Percentiles rank a stretch among this genome's conserved stretches.
These are phyloP conservation scores for Monosporozyma aerobia DNA, from an alignment of 805 yeast species.

Conservation along the genomic window DNA sequence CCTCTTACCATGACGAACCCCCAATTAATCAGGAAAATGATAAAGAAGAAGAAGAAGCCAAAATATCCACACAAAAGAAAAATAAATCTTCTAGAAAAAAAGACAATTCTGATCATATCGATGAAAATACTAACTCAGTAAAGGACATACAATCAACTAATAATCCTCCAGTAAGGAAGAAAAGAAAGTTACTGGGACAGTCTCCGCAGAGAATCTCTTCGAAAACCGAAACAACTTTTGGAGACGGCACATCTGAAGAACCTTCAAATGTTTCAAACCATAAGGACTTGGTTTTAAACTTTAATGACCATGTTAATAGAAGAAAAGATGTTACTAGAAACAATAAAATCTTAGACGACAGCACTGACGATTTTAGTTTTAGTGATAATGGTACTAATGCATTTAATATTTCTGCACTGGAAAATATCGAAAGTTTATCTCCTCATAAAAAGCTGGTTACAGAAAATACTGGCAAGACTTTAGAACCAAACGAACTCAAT, in stretches of 20 bases:
- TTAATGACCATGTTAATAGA: constrained; percentile 17
- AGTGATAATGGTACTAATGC: constrained; percentile 23
- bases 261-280: not conserved
- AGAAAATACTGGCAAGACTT: not conserved
- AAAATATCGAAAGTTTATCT: not conserved
- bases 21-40: not conserved
- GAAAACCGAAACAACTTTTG: not conserved
- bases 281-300: constrained; percentile 15
- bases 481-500: not conserved
- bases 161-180: constrained; percentile 7
- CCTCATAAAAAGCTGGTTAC: not conserved
- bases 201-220: constrained; percentile 5
- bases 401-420: constrained; percentile 18
- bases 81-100: not conserved
- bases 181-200: constrained; percentile 8
- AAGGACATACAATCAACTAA: not conserved
- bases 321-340: constrained; percentile 13
- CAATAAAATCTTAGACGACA: constrained; percentile 26
- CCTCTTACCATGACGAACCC: not conserved
- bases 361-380: constrained; percentile 26
- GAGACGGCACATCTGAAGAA: not conserved
- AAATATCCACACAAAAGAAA: not conserved
- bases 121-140: not conserved
- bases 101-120: not conserved
- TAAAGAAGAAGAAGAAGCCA: not conserved